Evolutionary conservation across 2,329 filamentous ascomycete species (phyloP), one percentile per base, ranked within the genome.

Genomic region (Albifimbria verrucaria): DNA sequence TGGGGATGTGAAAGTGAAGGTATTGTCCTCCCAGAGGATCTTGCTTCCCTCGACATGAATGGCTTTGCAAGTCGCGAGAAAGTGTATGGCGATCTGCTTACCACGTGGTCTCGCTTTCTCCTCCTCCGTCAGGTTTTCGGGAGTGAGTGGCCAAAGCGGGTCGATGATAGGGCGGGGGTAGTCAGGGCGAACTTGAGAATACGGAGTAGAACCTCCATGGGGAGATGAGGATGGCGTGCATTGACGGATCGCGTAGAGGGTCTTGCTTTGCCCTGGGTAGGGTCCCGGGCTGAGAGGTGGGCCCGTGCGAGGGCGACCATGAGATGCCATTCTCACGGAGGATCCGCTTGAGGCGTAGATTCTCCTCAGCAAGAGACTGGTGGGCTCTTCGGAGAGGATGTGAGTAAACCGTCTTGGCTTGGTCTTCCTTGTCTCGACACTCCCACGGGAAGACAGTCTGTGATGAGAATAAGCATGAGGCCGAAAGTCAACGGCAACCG

Each of bases 1-100:
- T 23, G 74, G 74, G n/a, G 71, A 77, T 0, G 81, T 84, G 65
- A 84, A 84, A 22, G 75, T 65, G 57, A 83, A 83, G 0, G 67
- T 65, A 60, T 84, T 84, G 49, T 72, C 76, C 22, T 71, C 67
- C 77, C 81, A 82, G 11, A 84, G 57, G 48, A 75, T 70, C 18
- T 70, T 73, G 15, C 67, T 75, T 32, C 80, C 81, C 59, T 84
- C 81, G 3, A 66, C 57, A 32, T 76, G 60, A 53, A 80, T 77
- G 17, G 76, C 74, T 58, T 67, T 78, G 64, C 77, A 82, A 3
- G 79, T 79, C 4, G 73, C 71, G 3, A 84, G 66, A 49, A 82
- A 77, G 57, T 80, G 72, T 46, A 82, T 79, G 51, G 79, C 76
- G 51, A 83, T 72, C 57, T 79, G 73, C 52, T 77, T 75, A 17